Evolutionary conservation across 192 early-diverging fungal genomes (phyloP).

Genomic region (Backusella australiensis): DNA sequence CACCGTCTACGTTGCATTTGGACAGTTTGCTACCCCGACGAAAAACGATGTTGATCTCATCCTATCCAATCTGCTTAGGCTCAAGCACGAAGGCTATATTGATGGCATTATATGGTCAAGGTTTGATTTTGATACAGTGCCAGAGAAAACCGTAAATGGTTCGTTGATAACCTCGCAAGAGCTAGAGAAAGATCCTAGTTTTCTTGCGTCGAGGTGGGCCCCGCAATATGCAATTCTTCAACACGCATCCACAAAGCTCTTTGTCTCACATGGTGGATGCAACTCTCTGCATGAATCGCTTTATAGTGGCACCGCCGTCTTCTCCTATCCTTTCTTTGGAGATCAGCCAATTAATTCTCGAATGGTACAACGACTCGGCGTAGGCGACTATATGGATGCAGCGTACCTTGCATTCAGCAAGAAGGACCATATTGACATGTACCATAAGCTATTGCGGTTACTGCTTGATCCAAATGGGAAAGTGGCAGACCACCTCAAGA

Average conservation of each 20-base stretch:
- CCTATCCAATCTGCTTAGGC: slow-evolving; percentile 8
- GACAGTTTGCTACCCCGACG: slow-evolving; percentile 10
- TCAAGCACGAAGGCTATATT: slow-evolving; percentile 7
- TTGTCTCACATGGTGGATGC: slow-evolving; percentile 28
- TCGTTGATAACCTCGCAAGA: neutral
- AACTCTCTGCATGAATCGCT: slow-evolving; percentile 30
- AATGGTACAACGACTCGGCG: neutral
- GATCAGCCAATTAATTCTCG: slow-evolving; percentile 22
- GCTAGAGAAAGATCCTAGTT: neutral
- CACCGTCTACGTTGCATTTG: slow-evolving; percentile 34
- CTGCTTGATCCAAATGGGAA: neutral
- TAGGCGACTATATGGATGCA: neutral
- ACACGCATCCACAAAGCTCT: slow-evolving; percentile 23
- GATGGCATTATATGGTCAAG: slow-evolving; percentile 38
- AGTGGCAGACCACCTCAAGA: neutral
- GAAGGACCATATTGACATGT: neutral
- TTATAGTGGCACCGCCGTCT: slow-evolving; percentile 13
- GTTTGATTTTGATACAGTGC: neutral
- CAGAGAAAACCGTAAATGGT: neutral
- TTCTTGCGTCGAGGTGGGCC: neutral
- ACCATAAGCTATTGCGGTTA: neutral
- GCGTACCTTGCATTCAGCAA: neutral
- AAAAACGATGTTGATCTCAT: slow-evolving; percentile 1
- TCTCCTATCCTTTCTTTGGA: slow-evolving; percentile 28
- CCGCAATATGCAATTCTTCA: slow-evolving; percentile 31